Percentiles rank a stretch among this genome's conserved stretches.
Evolutionary conservation across 345 rosid genomes (phyloP).

Genomic region (Punica granatum): DNA sequence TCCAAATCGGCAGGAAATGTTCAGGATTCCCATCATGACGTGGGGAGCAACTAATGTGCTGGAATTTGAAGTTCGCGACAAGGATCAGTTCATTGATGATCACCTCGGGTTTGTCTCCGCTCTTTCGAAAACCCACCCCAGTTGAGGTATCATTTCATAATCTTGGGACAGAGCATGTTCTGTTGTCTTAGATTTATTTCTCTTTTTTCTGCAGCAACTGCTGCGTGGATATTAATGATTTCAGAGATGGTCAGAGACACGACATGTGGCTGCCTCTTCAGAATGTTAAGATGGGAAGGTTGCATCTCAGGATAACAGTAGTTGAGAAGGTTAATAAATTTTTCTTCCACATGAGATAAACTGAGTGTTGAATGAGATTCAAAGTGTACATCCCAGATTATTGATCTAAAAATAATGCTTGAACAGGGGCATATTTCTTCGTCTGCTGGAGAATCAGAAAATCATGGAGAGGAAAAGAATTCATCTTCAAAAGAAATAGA

Average conservation of each 20-base stretch:
- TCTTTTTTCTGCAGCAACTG: slow-evolving; percentile 39
- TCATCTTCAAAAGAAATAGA: too few species aligned
- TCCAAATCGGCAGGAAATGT: slow-evolving; percentile 94
- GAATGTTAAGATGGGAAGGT: slow-evolving; percentile 70
- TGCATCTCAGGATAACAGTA: slow-evolving; percentile 73
- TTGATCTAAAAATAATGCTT: not conserved
- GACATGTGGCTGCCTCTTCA: slow-evolving; percentile 89
- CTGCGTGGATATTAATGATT: slow-evolving; percentile 46
- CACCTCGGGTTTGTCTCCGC: slow-evolving; percentile 61
- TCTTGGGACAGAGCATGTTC: not conserved
- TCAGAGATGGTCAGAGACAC: slow-evolving; percentile 65
- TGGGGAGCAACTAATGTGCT: slow-evolving; percentile 72
- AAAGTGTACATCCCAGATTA: not conserved
- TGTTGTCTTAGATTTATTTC: not conserved
- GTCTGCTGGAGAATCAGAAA: too few species aligned
- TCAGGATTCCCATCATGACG: slow-evolving; percentile 60
- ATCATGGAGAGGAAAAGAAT: too few species aligned
- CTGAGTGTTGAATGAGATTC: not conserved
- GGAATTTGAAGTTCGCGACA: slow-evolving; percentile 69
- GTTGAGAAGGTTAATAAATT: slow-evolving; percentile 35
- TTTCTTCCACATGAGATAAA: slow-evolving; percentile 3
- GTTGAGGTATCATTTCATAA: not conserved
- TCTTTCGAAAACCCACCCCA: too few species aligned
- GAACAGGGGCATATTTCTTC: slow-evolving; percentile 26
- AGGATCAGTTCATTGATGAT: slow-evolving; percentile 78